phyloP scores from a whole-genome alignment of 169 alveolate genomes.

The Eimeria maxima region DNA sequence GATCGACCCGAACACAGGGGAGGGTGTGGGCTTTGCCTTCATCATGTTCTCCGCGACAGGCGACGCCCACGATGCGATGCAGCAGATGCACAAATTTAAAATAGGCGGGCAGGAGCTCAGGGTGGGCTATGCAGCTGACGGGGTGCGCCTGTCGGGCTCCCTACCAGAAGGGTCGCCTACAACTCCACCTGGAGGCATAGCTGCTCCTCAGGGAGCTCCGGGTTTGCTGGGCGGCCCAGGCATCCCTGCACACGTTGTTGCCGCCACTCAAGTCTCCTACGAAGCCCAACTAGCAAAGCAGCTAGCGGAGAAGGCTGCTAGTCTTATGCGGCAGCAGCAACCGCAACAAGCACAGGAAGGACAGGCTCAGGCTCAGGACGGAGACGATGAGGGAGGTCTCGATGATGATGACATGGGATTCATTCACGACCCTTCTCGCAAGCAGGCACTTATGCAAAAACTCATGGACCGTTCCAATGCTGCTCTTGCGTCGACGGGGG shows the following conservation, averaged over 20 bases:
- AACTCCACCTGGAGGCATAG: constrained; percentile 49
- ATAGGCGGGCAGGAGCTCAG: constrained; percentile 95
- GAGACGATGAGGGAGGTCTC: constrained; percentile 77
- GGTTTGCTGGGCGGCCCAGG: constrained; percentile 66
- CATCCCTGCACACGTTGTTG: constrained; percentile 72
- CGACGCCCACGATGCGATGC: constrained; percentile 98
- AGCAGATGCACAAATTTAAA: constrained; percentile 97
- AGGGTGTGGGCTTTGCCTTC: constrained; percentile 95
- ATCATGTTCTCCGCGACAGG: constrained; percentile 94
- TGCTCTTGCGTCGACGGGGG: constrained; percentile 21
- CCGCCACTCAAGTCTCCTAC: constrained; percentile 74
- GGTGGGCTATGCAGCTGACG: constrained; percentile 91
- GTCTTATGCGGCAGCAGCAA: constrained; percentile 79
- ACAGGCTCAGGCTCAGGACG: constrained; percentile 48
- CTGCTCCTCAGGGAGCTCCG: constrained; percentile 44
- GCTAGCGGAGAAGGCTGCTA: constrained; percentile 82
- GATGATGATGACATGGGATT: constrained; percentile 79
- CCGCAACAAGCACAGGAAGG: constrained; percentile 50
- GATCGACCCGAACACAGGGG: constrained; percentile 93
- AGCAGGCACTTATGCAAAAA: constrained; percentile 82
- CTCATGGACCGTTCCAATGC: constrained; percentile 75
- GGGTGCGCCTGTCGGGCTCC: constrained; percentile 73
- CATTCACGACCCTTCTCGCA: constrained; percentile 73
- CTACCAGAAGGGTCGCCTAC: constrained; percentile 79
- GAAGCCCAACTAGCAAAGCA: constrained; percentile 83